Evolutionary conservation across 2,329 filamentous ascomycete species (phyloP), one percentile per base, ranked within the genome.

Genomic region (Xylaria sp.): DNA sequence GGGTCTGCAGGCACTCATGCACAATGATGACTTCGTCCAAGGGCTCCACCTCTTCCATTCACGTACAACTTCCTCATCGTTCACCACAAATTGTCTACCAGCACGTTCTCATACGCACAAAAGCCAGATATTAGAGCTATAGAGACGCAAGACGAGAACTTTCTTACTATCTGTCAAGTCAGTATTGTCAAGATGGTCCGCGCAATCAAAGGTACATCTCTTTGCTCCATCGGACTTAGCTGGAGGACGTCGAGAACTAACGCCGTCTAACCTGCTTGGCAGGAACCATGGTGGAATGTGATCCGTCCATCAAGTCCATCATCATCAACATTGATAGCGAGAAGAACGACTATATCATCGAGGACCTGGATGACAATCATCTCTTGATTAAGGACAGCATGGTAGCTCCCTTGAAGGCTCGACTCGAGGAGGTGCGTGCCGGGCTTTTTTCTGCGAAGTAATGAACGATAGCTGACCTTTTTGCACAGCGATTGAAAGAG

Each of bases 241-340:
- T 16, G 16, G n/a, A 37, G 10, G 35, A 37, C 5, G 19, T 9
- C 13, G 8, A 13, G 23, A 30, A 37, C 48, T 55, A 57, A 48
- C 56, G 50, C 11, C 11, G n/a, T 52, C 54, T 18, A 49, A 44
- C 39, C 47, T 35, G 37, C 23, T n/a, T 51, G 11, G 18, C 55
- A 84, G 89, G 89, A 63, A 86, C 90, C 34, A 81, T 93, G 65
- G 85, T 93, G 74, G 85, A 91, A 74, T 91, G 88, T 75, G 90
- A 93, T 72, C 87, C 90, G n/a, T 90, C 88, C 50, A 92, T 93
- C 80, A 92, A 92, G 75, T 89, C 90, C 64, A 91, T 92, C 78
- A 88, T 93, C 69, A 79, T 90, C 67, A 89, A 86, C 69, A 89
- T 93, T 66, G 87, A 93, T 74, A 83, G 79, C 68, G 79, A 83